Evolutionary conservation across 2,329 filamentous ascomycete genomes (phyloP).

Genomic region (Xylariaceae sp.): DNA sequence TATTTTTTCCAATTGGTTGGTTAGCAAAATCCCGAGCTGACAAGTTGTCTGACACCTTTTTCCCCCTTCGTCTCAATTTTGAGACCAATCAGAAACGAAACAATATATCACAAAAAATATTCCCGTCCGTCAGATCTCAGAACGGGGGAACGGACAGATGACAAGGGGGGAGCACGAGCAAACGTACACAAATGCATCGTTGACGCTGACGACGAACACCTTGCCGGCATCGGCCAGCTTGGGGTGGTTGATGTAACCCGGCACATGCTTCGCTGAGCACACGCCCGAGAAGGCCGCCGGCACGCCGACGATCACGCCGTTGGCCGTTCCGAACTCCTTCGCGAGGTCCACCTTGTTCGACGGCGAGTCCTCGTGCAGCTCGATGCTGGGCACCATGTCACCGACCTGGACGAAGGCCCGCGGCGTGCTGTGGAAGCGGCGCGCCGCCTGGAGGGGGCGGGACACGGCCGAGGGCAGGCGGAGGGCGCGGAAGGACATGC

Average conservation of each 20-base stretch:
- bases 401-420: conserved; percentile 66
- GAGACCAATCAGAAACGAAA: not conserved
- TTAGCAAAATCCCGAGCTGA: not conserved
- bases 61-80: not conserved
- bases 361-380: conserved; percentile 78
- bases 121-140: too few species aligned
- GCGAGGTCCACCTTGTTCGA: conserved; percentile 87
- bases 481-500: conserved; percentile 29
- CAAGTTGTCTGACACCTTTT: not conserved
- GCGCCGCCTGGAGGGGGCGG: conserved; percentile 24
- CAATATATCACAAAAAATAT: not conserved
- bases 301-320: conserved; percentile 79
- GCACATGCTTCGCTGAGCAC: conserved; percentile 65
- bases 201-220: conserved; percentile 87
- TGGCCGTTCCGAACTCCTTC: conserved; percentile 60
- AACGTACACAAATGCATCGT: conserved; percentile 87
- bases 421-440: conserved; percentile 59
- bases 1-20: not conserved
- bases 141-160: not conserved
- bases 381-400: conserved; percentile 71
- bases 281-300: conserved; percentile 67
- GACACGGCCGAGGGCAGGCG: conserved; percentile 18
- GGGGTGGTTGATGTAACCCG: conserved; percentile 76
- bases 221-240: conserved; percentile 73
- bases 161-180: not conserved